These are phyloP conservation scores for Russula sp. DNA, from an alignment of 768 basidiomycete genomes.

Conservation along the genomic window DNA sequence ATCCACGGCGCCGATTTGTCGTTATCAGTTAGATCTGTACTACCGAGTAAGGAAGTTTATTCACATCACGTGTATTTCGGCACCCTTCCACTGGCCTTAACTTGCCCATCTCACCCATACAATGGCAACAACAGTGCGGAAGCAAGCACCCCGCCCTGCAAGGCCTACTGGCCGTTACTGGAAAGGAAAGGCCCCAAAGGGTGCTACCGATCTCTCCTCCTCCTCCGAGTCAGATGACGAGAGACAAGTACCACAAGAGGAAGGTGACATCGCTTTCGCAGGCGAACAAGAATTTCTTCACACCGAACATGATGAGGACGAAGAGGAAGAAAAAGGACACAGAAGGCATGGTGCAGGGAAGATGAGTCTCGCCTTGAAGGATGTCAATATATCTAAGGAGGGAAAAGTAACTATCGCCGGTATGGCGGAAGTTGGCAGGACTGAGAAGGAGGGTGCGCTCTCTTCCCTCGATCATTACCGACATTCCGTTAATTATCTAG, in stretches of 20 bases:
- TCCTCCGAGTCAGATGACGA: slow-evolving; percentile 51
- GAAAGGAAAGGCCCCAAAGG: slow-evolving; percentile 86
- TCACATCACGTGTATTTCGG: slow-evolving; percentile 2
- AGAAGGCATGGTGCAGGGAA: slow-evolving; percentile 26
- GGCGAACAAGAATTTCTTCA: slow-evolving; percentile 48
- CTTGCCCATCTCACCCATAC: background rate
- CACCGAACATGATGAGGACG: slow-evolving; percentile 42
- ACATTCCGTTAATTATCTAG: slow-evolving; percentile 23
- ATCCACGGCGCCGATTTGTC: background rate
- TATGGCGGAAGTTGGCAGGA: slow-evolving; percentile 71
- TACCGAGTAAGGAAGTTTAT: background rate
- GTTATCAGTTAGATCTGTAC: background rate
- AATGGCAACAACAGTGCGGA: slow-evolving; percentile 36
- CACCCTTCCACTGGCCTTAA: background rate
- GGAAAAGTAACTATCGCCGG: slow-evolving; percentile 80
- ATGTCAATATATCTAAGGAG: slow-evolving; percentile 75
- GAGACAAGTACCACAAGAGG: slow-evolving; percentile 36
- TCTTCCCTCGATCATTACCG: slow-evolving; percentile 24
- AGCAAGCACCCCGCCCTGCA: slow-evolving; percentile 73
- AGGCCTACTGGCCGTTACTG: slow-evolving; percentile 81
- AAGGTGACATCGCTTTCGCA: slow-evolving; percentile 52
- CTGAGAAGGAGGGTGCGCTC: slow-evolving; percentile 41
- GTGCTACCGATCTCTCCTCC: slow-evolving; percentile 50
- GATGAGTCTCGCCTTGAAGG: slow-evolving; percentile 70
- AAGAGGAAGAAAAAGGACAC: slow-evolving; percentile 33